Evolutionary conservation across 176 grass and related monocot genomes (phyloP).

Genomic region (Triticum aestivum): IWGSC_CS_RefSeq_v2.1 NC_057802.1:33160642-33161141

Average conservation of each 20-base stretch:
- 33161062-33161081: constrained; percentile 77
- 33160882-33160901: constrained; percentile 35
- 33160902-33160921: constrained; percentile 42
- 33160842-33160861: background rate
- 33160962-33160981: constrained; percentile 34
- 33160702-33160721: no score
- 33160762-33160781: no score
- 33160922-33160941: constrained; percentile 20
- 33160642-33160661: no score
- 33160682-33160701: no score
- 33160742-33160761: no score
- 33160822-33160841: constrained; percentile 27
- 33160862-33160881: constrained; percentile 33
- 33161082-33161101: constrained; percentile 65
- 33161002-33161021: constrained; percentile 50
- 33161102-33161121: background rate
- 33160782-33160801: constrained; percentile 39
- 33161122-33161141: background rate
- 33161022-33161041: constrained; percentile 79
- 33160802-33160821: constrained; percentile 52
- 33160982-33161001: constrained; percentile 58
- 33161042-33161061: constrained; percentile 85
- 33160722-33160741: no score
- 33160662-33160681: no score
- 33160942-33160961: constrained; percentile 31